Evolutionary conservation across 129 eudicot genomes (phyloP).

Genomic region (Centella asiatica): DNA sequence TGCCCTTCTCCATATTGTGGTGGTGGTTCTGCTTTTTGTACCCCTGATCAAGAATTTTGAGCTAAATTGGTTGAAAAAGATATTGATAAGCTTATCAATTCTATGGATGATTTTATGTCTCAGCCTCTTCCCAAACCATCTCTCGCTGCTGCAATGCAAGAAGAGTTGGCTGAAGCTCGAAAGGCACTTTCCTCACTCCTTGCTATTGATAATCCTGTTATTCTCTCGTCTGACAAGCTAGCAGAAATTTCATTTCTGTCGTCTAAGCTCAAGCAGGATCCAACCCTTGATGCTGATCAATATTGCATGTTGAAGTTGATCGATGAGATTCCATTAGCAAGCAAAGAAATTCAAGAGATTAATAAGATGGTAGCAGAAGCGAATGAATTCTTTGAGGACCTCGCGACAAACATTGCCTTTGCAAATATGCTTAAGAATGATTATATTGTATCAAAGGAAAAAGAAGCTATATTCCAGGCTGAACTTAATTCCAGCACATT

Average conservation of each 20-base stretch:
- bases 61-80: slow-evolving; percentile 8
- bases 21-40: background rate
- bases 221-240: slow-evolving; percentile 12
- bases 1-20: background rate
- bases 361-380: slow-evolving; percentile 11
- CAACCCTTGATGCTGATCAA: slow-evolving; percentile 1
- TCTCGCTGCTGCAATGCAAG: background rate
- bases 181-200: slow-evolving; percentile 17
- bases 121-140: background rate
- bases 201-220: slow-evolving; percentile 4
- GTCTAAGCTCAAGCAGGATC: slow-evolving; percentile 9
- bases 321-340: slow-evolving; percentile 12
- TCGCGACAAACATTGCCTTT: slow-evolving; percentile 8
- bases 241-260: slow-evolving; percentile 4
- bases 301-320: slow-evolving; percentile 16
- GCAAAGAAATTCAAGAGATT: slow-evolving; percentile 3
- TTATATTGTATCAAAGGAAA: background rate
- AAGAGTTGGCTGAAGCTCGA: slow-evolving; percentile 11
- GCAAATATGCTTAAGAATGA: slow-evolving; percentile 7
- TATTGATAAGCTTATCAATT: slow-evolving; percentile 9
- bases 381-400: slow-evolving; percentile 13
- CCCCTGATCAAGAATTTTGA: background rate
- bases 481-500: slow-evolving; percentile 6
- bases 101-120: slow-evolving; percentile 13
- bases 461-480: slow-evolving; percentile 3